Percentiles rank a stretch among this genome's conserved stretches.
These are phyloP conservation scores for Aureobasidium sp. DNA, from an alignment of 2,329 filamentous ascomycete species.

Conservation along the genomic window DNA sequence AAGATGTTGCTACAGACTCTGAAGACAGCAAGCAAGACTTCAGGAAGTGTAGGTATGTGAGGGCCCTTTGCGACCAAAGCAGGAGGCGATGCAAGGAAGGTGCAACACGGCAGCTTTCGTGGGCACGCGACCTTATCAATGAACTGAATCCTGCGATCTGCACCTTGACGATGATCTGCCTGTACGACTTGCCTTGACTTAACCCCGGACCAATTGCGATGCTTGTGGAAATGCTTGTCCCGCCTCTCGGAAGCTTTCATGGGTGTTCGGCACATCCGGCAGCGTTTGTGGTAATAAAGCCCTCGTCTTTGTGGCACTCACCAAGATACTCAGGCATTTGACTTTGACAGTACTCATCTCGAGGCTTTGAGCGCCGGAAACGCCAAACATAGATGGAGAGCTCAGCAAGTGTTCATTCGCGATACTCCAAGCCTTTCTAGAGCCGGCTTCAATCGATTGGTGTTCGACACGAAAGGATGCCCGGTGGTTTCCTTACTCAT, in stretches of 20 bases:
- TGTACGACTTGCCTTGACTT: background rate
- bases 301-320: background rate
- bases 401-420: no score
- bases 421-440: no score
- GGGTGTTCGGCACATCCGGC: background rate
- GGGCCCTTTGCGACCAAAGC: background rate
- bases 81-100: background rate
- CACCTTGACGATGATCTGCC: background rate
- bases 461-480: background rate
- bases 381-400: no score
- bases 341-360: no score
- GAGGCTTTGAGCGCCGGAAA: no score
- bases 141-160: constrained; percentile 8
- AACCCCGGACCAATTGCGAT: background rate
- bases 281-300: background rate
- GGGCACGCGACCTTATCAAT: constrained; percentile 8
- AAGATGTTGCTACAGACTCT: background rate
- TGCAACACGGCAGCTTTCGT: background rate
- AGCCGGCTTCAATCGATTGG: no score
- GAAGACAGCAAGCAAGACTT: background rate
- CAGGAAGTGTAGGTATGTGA: background rate
- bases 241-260: constrained; percentile 1
- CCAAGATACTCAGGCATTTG: background rate
- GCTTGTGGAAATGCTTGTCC: constrained; percentile 3
- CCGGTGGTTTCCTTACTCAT: background rate